Evolutionary conservation across 2,329 filamentous ascomycete genomes (phyloP).

Genomic region (Exophiala lecanii-corni): DNA sequence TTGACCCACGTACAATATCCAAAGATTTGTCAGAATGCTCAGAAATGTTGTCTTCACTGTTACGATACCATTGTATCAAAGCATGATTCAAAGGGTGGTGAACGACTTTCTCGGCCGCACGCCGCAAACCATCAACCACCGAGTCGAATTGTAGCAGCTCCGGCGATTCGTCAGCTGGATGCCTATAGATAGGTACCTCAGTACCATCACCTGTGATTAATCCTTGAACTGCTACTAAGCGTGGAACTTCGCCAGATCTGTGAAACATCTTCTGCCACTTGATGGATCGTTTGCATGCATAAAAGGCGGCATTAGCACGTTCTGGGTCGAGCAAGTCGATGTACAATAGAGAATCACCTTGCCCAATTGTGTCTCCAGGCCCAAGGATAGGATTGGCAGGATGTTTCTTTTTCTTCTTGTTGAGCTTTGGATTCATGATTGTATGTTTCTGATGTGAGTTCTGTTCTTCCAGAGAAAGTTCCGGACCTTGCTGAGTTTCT

Average conservation of each 20-base stretch:
- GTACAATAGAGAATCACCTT: slow-evolving; percentile 74
- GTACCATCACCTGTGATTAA: slow-evolving; percentile 59
- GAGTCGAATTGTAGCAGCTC: slow-evolving; percentile 71
- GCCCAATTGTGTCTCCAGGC: slow-evolving; percentile 59
- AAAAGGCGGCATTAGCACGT: slow-evolving; percentile 54
- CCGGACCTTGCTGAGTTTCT: not conserved
- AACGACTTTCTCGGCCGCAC: slow-evolving; percentile 64
- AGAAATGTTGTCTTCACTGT: slow-evolving; percentile 83
- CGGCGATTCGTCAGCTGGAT: slow-evolving; percentile 84
- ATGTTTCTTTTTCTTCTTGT: slow-evolving; percentile 17
- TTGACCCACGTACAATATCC: slow-evolving; percentile 75
- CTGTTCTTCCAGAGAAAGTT: too few species aligned
- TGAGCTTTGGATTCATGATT: not conserved
- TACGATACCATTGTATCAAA: slow-evolving; percentile 88
- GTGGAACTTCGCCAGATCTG: slow-evolving; percentile 83
- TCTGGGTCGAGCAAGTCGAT: slow-evolving; percentile 61
- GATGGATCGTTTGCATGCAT: slow-evolving; percentile 53
- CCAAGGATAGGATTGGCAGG: slow-evolving; percentile 12
- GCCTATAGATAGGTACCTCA: slow-evolving; percentile 83
- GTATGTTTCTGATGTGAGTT: not conserved
- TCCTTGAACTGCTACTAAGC: slow-evolving; percentile 86
- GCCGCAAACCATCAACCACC: slow-evolving; percentile 64
- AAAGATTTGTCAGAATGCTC: slow-evolving; percentile 97
- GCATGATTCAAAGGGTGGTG: slow-evolving; percentile 85
- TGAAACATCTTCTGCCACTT: slow-evolving; percentile 91